phyloP scores from a whole-genome alignment of 108 stramenopile species.

The Fistulifera solaris region DNA sequence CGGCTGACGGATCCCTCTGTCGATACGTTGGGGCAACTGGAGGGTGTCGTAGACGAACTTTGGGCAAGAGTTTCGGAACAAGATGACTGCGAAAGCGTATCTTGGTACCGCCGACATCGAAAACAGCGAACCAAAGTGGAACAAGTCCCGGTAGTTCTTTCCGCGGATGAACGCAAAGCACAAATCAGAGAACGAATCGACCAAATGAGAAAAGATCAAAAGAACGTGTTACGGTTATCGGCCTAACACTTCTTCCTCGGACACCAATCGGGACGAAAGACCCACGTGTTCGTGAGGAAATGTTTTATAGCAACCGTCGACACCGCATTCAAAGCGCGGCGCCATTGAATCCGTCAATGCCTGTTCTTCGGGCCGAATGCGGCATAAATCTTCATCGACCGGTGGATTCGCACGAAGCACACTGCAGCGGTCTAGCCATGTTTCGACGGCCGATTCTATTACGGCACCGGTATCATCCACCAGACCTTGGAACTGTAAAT shows the following conservation, averaged over 20 bases:
- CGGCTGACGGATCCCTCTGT: constrained; percentile 24
- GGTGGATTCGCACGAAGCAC: constrained; percentile 45
- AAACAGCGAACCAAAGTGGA: constrained; percentile 1
- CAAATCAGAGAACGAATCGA: not conserved
- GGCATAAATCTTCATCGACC: constrained; percentile 40
- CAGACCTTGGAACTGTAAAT: constrained; percentile 42
- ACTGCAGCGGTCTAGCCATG: constrained; percentile 60
- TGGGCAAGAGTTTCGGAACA: constrained; percentile 16
- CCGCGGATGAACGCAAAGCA: not conserved
- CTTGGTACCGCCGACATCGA: constrained; percentile 81
- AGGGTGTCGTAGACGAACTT: constrained; percentile 30
- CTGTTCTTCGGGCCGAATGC: constrained; percentile 68
- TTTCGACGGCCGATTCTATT: constrained; percentile 36
- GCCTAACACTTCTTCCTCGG: constrained; percentile 6
- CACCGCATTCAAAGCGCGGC: constrained; percentile 57
- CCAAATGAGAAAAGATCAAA: not conserved
- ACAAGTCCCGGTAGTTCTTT: not conserved
- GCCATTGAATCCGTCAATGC: constrained; percentile 50
- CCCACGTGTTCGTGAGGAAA: constrained; percentile 80
- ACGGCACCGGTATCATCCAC: constrained; percentile 8
- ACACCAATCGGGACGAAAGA: constrained; percentile 7
- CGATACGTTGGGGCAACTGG: constrained; percentile 26
- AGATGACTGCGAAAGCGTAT: constrained; percentile 20
- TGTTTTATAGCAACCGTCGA: constrained; percentile 51
- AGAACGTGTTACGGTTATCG: not conserved